Evolutionary conservation across 495 filamentous ascomycete species (phyloP).

Genomic region (Achaetomiella virescens): DNA sequence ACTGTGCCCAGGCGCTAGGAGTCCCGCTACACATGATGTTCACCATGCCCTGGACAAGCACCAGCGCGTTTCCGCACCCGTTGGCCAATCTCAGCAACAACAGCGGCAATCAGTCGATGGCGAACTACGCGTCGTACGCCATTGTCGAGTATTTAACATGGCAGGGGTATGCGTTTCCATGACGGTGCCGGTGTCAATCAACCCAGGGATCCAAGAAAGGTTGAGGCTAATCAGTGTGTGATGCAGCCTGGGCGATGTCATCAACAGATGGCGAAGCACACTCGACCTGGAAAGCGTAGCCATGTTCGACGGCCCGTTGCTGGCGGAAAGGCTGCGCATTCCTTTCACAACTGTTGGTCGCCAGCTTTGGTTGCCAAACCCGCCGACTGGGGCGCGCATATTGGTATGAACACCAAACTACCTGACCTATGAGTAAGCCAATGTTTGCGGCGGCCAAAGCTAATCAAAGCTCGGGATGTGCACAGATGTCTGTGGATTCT

Average conservation of each 20-base stretch:
- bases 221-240: too few species aligned
- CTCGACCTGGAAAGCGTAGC: slow-evolving; percentile 55
- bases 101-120: slow-evolving; percentile 47
- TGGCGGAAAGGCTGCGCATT: slow-evolving; percentile 52
- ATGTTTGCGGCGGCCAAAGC: too few species aligned
- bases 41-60: slow-evolving; percentile 55
- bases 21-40: slow-evolving; percentile 64
- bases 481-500: slow-evolving; percentile 50
- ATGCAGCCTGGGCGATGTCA: slow-evolving; percentile 49
- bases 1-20: slow-evolving; percentile 56
- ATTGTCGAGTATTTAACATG: slow-evolving; percentile 61
- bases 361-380: slow-evolving; percentile 59
- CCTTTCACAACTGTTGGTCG: slow-evolving; percentile 59
- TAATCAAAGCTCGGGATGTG: too few species aligned
- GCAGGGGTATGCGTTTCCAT: slow-evolving; percentile 38
- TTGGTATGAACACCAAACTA: too few species aligned
- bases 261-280: slow-evolving; percentile 53
- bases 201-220: too few species aligned
- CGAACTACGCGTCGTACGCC: slow-evolving; percentile 69
- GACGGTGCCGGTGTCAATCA: neutral
- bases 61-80: slow-evolving; percentile 61
- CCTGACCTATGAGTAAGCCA: too few species aligned
- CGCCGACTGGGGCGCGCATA: slow-evolving; percentile 54
- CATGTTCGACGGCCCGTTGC: slow-evolving; percentile 55
- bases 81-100: slow-evolving; percentile 57